Evolutionary conservation across 2,329 filamentous ascomycete species (phyloP).

Genomic region (Talaromyces pinophilus): DNA sequence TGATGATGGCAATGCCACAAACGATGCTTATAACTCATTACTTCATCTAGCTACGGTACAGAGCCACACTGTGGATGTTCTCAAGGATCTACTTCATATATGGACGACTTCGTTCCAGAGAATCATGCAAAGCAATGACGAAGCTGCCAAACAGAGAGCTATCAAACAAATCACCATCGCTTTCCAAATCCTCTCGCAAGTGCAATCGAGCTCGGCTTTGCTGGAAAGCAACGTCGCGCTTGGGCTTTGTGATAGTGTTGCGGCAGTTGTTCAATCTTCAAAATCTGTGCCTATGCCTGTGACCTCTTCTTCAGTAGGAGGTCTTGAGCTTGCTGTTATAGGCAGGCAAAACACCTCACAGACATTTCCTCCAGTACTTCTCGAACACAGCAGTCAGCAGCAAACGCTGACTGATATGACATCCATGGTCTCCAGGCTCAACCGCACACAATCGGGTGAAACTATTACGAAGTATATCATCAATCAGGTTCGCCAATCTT

Average conservation of each 20-base stretch:
- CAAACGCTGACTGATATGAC: constrained; percentile 64
- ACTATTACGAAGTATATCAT: constrained; percentile 67
- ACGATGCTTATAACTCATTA: constrained; percentile 48
- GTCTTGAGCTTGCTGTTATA: constrained; percentile 34
- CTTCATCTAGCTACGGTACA: constrained; percentile 65
- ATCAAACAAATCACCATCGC: constrained; percentile 76
- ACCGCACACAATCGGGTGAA: constrained; percentile 43
- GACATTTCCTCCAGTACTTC: constrained; percentile 62
- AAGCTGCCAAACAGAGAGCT: constrained; percentile 70
- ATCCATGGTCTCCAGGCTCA: constrained; percentile 59
- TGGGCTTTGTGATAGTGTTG: constrained; percentile 73
- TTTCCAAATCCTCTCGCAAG: constrained; percentile 63
- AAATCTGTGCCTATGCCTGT: constrained; percentile 35
- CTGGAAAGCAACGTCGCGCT: constrained; percentile 67
- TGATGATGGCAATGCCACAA: constrained; percentile 46
- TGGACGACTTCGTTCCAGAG: constrained; percentile 82
- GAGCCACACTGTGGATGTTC: constrained; percentile 60
- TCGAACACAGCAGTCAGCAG: constrained; percentile 67
- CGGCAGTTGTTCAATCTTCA: constrained; percentile 47
- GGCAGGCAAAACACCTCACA: constrained; percentile 28
- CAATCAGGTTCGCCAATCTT: constrained; percentile 60
- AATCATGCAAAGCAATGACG: constrained; percentile 80
- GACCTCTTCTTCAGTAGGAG: constrained; percentile 25
- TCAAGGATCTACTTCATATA: constrained; percentile 72
- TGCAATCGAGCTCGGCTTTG: constrained; percentile 65